Evolutionary conservation across 2,329 filamentous ascomycete species (phyloP).

Genomic region (Xylaria sp.): DNA sequence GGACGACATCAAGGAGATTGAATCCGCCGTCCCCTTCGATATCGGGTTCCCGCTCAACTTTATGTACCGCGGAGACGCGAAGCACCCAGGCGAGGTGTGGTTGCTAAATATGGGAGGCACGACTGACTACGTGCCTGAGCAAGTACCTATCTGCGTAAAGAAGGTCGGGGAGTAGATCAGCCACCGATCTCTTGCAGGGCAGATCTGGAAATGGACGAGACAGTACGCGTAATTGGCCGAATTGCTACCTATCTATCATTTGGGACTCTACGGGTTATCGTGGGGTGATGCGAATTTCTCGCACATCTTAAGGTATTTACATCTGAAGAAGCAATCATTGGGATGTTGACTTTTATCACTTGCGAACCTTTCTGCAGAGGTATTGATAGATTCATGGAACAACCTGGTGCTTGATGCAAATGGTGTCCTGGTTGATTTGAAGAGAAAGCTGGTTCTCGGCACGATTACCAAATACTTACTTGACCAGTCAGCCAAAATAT

Average conservation of each 20-base stretch:
- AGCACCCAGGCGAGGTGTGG: constrained; percentile 50
- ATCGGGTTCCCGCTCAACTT: constrained; percentile 64
- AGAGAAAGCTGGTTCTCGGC: too few relatives aligned
- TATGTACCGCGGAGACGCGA: constrained; percentile 49
- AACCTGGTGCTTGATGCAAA: too few relatives aligned
- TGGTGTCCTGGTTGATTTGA: too few relatives aligned
- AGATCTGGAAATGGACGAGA: constrained; percentile 16
- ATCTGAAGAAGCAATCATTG: neutral
- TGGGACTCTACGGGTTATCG: neutral
- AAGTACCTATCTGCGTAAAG: constrained; percentile 49
- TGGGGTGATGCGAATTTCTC: too few relatives aligned
- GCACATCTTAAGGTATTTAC: neutral
- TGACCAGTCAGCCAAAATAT: too few relatives aligned
- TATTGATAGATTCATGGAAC: too few relatives aligned
- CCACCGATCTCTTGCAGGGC: constrained; percentile 20
- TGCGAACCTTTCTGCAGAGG: too few relatives aligned
- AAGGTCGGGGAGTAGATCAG: constrained; percentile 51
- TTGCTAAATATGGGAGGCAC: constrained; percentile 53
- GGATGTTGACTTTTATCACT: neutral
- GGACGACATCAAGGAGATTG: constrained; percentile 61
- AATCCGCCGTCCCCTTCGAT: constrained; percentile 58
- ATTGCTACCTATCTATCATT: neutral
- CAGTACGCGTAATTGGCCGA: neutral
- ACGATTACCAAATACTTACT: too few relatives aligned
- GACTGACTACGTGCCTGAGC: constrained; percentile 56